Base-by-base conservation (phyloP, 257 asterid species). In the Solanum virginianum region DNA sequence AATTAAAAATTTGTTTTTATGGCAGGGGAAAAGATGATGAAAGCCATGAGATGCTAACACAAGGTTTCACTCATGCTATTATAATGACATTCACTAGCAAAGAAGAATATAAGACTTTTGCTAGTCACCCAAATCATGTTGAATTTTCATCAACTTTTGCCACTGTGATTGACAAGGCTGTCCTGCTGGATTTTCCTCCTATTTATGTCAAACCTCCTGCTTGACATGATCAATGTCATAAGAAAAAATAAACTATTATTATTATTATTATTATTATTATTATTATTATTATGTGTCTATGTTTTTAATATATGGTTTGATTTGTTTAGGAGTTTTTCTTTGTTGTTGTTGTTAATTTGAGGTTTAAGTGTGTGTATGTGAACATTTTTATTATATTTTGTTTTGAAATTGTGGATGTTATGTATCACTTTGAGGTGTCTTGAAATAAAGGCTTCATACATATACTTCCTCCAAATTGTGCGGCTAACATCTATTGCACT, bases 31-130 rank as follows among this genome's bases (percentile, higher is more conserved):
- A 91, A 26, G 99, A 97, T 77, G 84, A 70, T 16, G 99, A 95
- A 85, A 95, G 94, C 86, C 92, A 87, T 4, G 99, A 95, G 43
- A 91, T 95, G 95, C 93, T 95, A 0, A 92, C 95, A 70, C 99
- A 95, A 80, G 99, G 99, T 2, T 94, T 92, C 43, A 93, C 99
- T 1, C 99, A 95, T 83, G 98, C 95, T 32, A 94, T 95, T 91
- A 80, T 93, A 90, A 97, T 97, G 98, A 94, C 97, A 82, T 95
- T 95, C 71, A 63, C 70, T 66, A 90, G 89, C 94, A 97, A 95
- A 74, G 99, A 94, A 3, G 99, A 97, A 16, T 93, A 89, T 85
- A 74, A 83, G 26, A 90, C 94, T 8, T 95, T 93, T 75, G 85
- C 84, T 13, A 83, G 85, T 71, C 98, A 95, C 80, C 99, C 99